phyloP scores from a whole-genome alignment of 495 filamentous ascomycete species.

The Aspergillus sclerotiicarbonarius region DNA sequence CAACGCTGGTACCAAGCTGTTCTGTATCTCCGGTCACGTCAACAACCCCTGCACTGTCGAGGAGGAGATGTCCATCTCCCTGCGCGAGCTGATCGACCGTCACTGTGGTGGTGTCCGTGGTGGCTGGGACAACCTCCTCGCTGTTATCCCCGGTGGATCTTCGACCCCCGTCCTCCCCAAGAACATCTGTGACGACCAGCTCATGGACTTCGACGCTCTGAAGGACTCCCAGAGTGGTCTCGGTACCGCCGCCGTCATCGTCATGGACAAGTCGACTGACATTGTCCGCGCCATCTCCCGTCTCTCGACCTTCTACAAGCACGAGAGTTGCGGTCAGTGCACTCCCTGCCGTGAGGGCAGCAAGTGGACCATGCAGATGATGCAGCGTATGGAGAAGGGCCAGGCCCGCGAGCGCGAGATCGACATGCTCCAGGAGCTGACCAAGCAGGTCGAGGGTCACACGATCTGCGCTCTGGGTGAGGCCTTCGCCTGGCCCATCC shows the following conservation, averaged over 20 bases:
- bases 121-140: conserved; percentile 96
- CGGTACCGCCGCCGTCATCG: conserved; percentile 96
- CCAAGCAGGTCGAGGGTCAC: conserved; percentile 98
- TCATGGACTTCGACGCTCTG: conserved; percentile 98
- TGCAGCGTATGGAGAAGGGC: conserved; percentile 91
- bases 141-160: conserved; percentile 92
- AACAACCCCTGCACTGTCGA: conserved; percentile 98
- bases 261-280: conserved; percentile 97
- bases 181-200: conserved; percentile 80
- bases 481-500: conserved; percentile 97
- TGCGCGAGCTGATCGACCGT: conserved; percentile 92
- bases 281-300: conserved; percentile 90
- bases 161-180: conserved; percentile 95
- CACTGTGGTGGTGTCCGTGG: conserved; percentile 96
- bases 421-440: conserved; percentile 98
- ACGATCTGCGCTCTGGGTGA: conserved; percentile 98
- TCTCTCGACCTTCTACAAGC: conserved; percentile 94
- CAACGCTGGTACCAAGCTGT: conserved; percentile 95
- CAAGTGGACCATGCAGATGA: conserved; percentile 98
- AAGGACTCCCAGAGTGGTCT: conserved; percentile 97
- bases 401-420: conserved; percentile 87
- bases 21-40: conserved; percentile 97
- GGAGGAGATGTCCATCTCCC: conserved; percentile 96
- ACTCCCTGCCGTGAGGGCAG: conserved; percentile 96
- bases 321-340: conserved; percentile 97